phyloP scores from a whole-genome alignment of 768 basidiomycete species.

The Podaxis rugospora region DNA sequence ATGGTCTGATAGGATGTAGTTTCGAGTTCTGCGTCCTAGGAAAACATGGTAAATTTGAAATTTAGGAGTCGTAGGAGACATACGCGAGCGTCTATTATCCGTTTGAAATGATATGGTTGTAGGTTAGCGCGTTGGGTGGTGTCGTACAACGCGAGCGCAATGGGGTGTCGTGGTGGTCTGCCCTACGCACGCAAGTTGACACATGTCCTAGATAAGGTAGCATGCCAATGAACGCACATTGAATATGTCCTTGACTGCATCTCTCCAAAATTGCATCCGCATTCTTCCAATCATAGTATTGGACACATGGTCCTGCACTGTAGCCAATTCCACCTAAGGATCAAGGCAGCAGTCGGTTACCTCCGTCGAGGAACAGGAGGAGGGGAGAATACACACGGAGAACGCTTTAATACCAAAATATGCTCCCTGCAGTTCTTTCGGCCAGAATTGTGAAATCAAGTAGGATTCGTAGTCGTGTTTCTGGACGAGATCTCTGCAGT shows the following conservation, averaged over 20 bases:
- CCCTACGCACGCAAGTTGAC: conserved; percentile 37
- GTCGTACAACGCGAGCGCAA: conserved; percentile 67
- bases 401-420: conserved; percentile 83
- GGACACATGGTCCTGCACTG: conserved; percentile 71
- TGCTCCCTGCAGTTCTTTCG: conserved; percentile 55
- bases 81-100: conserved; percentile 84
- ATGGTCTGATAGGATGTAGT: conserved; percentile 61
- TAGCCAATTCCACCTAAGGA: conserved; percentile 72
- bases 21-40: conserved; percentile 62
- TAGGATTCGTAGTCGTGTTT: conserved; percentile 83
- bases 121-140: conserved; percentile 46
- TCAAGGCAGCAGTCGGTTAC: neutral
- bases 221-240: conserved; percentile 40
- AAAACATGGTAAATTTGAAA: neutral
- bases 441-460: conserved; percentile 67
- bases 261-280: conserved; percentile 85
- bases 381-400: conserved; percentile 50
- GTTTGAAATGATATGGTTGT: conserved; percentile 72
- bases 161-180: conserved; percentile 75
- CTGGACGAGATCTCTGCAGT: conserved; percentile 68
- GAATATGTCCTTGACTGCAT: conserved; percentile 64
- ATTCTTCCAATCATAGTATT: conserved; percentile 74
- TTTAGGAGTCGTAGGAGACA: conserved; percentile 19
- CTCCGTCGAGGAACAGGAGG: conserved; percentile 3
- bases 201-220: conserved; percentile 4